Base-by-base conservation (phyloP, 2,329 filamentous ascomycete genomes). In the Colletotrichum kahawae region DNA sequence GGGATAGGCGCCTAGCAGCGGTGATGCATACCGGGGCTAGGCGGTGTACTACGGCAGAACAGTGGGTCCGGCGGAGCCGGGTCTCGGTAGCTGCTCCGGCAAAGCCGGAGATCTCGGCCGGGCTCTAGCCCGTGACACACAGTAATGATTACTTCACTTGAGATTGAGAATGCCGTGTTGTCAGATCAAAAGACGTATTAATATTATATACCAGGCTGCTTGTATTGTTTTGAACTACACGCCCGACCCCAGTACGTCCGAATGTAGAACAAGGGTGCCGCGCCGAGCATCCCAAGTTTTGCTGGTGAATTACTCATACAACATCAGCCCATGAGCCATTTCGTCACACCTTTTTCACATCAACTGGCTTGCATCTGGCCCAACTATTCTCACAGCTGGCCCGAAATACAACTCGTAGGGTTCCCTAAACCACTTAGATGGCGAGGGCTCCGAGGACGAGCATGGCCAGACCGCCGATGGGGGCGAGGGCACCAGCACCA, bases 401-500 rank as follows among this genome's bases (percentile, higher is more conserved):
- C 27, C 21, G 5, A 34, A n/a, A 63, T 24, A 34, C 60, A 13
- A 10, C 60, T 34, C 31, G 14, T 1, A 16, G 21, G 60, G 3
- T 27, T 5, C 16, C 48, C 8, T 5, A 18, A 24, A 12, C 7
- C 16, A 33, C 63, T 76, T 74, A 77, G 57, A 77, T 67, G n/a
- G 70, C 76, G 51, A 77, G 69, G 18, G 76, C 76, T 67, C 48
- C 76, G 51, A 76, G 66, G 51, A 65, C 63, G 63, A 76, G 70
- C 70, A 77, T 70, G 70, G 70, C 76, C 10, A 76, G 56, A n/a
- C 67, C 76, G 31, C 76, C 74, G 14, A 77, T 18, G 38, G 75
- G 71, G 38, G 70, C 70, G 24, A 74, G 57, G 24, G 62, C 71
- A 31, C 65, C 76, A 57, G 76, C 76, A 18, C 76, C 76, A 29